Conservation (phyloP, 345 rosid species). For the Eucalyptus leucophloia region DNA sequence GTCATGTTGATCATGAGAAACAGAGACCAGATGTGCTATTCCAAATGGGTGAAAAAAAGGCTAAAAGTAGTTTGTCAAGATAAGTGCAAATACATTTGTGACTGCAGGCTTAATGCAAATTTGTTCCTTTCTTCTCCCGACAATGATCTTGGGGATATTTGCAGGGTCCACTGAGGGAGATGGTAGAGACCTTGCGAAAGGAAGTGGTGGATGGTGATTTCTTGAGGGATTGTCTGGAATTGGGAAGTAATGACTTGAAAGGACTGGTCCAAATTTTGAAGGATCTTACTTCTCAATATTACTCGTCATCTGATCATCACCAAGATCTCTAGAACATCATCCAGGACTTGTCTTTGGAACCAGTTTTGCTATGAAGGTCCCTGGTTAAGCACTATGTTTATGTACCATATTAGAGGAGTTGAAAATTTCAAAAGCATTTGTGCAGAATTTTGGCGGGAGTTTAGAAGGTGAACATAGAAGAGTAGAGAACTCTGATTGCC, state of each 20-base stretch:
- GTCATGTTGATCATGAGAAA: background rate
- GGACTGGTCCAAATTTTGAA: slow-evolving; percentile 46
- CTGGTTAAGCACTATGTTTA: background rate
- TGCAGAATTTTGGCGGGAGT: background rate
- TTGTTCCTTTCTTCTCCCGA: background rate
- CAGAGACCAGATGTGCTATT: background rate
- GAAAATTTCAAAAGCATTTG: background rate
- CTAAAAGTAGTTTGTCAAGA: background rate
- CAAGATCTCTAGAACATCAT: background rate
- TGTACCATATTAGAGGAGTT: background rate
- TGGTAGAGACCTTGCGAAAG: slow-evolving; percentile 38
- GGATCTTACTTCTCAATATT: slow-evolving; percentile 28
- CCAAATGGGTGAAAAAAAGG: background rate
- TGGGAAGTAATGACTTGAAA: slow-evolving; percentile 55
- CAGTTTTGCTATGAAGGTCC: background rate
- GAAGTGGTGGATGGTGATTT: slow-evolving; percentile 64
- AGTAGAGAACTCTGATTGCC: background rate
- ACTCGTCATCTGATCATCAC: slow-evolving; percentile 5
- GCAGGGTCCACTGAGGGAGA: slow-evolving; percentile 60
- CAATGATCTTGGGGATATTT: background rate
- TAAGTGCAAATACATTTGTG: background rate
- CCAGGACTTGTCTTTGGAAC: background rate
- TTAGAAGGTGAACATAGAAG: background rate
- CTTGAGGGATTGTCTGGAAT: slow-evolving; percentile 60
- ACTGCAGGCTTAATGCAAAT: background rate